Base-by-base conservation (phyloP, 192 early-diverging fungal genomes). In the Backusella psychrophila region DNA sequence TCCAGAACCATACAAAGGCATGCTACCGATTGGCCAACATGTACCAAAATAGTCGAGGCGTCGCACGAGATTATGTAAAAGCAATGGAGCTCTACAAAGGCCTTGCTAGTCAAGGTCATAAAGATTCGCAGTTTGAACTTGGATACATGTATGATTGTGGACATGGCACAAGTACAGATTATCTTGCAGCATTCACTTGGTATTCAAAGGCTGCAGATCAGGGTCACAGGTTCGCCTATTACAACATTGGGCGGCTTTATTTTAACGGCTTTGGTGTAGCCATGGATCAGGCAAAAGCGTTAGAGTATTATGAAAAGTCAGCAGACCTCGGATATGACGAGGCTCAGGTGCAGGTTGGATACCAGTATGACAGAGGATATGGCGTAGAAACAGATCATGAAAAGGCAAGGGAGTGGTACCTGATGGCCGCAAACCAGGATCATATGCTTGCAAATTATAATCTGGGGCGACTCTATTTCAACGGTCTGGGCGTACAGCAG, bases 381-480 rank as follows among this genome's bases (percentile, higher is more conserved):
- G 31, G 68, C 3, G 68, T 69, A 14, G n/a, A 36, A 14, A 84
- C 84, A 78, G 82, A 89, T 72, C 65, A 77, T 15, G 72, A 82
- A 46, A 86, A 90, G 77, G 91, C 94, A 19, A 82, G 91, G 2
- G 77, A 86, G 33, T 89, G 93, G 82, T 88, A 94, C 70, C 81
- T 89, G n/a, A 82, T 85, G 67, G 89, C 93, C 9, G 92, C 93
- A 3, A 78, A 91, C 38, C 83, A 90, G 63, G 88, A 91, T 76
- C 91, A 94, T 79, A 89, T 93, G 11, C 90, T 91, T 90, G 93
- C 95, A 12, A 92, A 95, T 76, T 94, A 91, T 83, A 95, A 94
- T 74, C 85, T 94, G 19, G 95, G 91, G 3, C 91, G 86, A 72
- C 94, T 93, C 77, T 89, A 91, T 72, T 88, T 90, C 38, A 93